Evolutionary conservation across 1,284 basidiomycete genomes (phyloP), one percentile per base, ranked within the genome.

Genomic region (Tilletia horrida): DNA sequence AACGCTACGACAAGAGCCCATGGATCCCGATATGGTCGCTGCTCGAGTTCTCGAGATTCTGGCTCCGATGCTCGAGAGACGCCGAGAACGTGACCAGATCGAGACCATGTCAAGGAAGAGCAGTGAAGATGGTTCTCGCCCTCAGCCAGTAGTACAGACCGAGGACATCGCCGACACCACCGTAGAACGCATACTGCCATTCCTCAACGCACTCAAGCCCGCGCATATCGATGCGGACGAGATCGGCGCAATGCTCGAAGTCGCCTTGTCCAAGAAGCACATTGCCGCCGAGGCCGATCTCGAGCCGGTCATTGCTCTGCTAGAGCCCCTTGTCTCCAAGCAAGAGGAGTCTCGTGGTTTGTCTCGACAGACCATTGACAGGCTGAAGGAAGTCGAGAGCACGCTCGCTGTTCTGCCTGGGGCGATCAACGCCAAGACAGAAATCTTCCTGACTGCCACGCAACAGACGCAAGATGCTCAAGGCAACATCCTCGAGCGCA

Each of bases 341-440:
- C 76, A 78, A 25, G 75, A 75, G 57, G 75, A 76, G 6, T 65
- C 69, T 0, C 65, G 70, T 8, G 42, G 65, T 0, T 48, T 73
- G 21, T 66, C 71, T 57, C 70, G 68, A 31, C 65, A 68, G 50
- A 73, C 77, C 9, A 59, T 76, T 8, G 71, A 74, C 55, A 67
- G 68, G 6, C 76, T 77, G 52, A 57, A 71, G n/a, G 75, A 78
- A 47, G 67, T 73, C 31, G 72, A 77, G 65, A 66, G 66, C 14
- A 71, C 70, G 23, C 62, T 78, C 2, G 64, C 67, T 4, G 73
- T 72, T 47, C 63, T 78, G 13, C 76, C 76, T 1, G 65, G 65
- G 1, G 72, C 75, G 1, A 73, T 78, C 70, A 77, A 74, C 25
- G 75, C 75, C 27, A 78, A 78, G 71, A 71, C 73, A 18, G 75